Evolutionary conservation across 2,329 filamentous ascomycete genomes (phyloP).

Genomic region (Pestalotiopsis sp.): DNA sequence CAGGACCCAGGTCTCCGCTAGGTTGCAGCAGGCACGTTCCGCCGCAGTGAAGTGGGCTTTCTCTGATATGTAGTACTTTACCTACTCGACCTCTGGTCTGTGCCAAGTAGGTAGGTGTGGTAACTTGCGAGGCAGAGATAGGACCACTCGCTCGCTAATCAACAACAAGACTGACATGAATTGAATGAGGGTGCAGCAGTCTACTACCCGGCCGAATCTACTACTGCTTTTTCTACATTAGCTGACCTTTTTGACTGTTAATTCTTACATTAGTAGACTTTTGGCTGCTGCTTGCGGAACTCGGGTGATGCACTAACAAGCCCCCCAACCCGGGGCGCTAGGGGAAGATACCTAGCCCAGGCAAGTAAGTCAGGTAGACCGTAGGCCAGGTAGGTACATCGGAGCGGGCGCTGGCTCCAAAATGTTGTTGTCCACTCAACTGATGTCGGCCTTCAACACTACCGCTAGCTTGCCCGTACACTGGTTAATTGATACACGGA

Average conservation of each 20-base stretch:
- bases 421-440: background rate
- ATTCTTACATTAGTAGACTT: conserved; percentile 1
- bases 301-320: background rate
- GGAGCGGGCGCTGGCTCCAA: too few relatives aligned
- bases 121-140: too few relatives aligned
- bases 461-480: background rate
- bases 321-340: background rate
- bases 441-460: too few relatives aligned
- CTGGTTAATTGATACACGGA: background rate
- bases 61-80: background rate
- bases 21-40: conserved; percentile 4
- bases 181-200: too few relatives aligned
- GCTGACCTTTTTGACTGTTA: too few relatives aligned
- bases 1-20: conserved; percentile 9
- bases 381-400: background rate
- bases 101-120: too few relatives aligned
- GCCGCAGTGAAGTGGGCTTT: background rate
- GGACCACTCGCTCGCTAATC: too few relatives aligned
- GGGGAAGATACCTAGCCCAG: background rate
- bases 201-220: too few relatives aligned
- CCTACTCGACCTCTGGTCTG: too few relatives aligned
- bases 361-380: background rate
- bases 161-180: too few relatives aligned
- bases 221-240: too few relatives aligned
- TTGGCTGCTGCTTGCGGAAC: conserved; percentile 1